Evolutionary conservation across 177 flowering plant genomes (phyloP).

Genomic region (Vitis hybrid): DNA sequence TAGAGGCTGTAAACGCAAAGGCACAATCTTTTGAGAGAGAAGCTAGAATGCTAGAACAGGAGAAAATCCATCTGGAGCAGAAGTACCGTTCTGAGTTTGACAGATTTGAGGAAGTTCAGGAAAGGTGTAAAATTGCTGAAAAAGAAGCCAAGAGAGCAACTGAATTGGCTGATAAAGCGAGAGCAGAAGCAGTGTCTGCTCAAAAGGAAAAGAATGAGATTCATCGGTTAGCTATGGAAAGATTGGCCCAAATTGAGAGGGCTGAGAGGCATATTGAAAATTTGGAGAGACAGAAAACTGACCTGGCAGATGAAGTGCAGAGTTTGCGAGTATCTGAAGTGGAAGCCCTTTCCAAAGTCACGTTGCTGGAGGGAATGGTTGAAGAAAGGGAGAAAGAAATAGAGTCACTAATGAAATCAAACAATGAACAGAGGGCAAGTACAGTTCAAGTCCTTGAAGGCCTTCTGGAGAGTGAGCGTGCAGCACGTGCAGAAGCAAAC

Average conservation of each 20-base stretch:
- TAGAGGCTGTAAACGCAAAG: slow-evolving; percentile 54
- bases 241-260: slow-evolving; percentile 68
- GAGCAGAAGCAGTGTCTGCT: slow-evolving; percentile 69
- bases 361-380: slow-evolving; percentile 66
- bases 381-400: slow-evolving; percentile 86
- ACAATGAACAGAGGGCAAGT: slow-evolving; percentile 74
- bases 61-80: slow-evolving; percentile 70
- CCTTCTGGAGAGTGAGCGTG: slow-evolving; percentile 71
- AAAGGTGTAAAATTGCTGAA: slow-evolving; percentile 78
- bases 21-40: slow-evolving; percentile 78
- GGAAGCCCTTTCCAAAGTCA: slow-evolving; percentile 66
- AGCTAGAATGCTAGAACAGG: slow-evolving; percentile 69
- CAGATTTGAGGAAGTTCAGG: slow-evolving; percentile 78
- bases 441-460: slow-evolving; percentile 76
- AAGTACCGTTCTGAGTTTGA: slow-evolving; percentile 63
- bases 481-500: slow-evolving; percentile 72
- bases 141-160: slow-evolving; percentile 76
- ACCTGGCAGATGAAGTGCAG: slow-evolving; percentile 50
- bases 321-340: slow-evolving; percentile 51
- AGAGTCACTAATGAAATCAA: slow-evolving; percentile 58
- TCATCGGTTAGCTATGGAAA: slow-evolving; percentile 79
- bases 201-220: slow-evolving; percentile 67
- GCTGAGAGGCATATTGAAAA: slow-evolving; percentile 76
- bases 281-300: slow-evolving; percentile 60
- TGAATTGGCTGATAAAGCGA: slow-evolving; percentile 80